A percentile compares a stretch with the other conserved stretches of the same genome.
Conservation (phyloP, 2,329 filamentous ascomycete species). For the Nigrospora sphaerica region DNA sequence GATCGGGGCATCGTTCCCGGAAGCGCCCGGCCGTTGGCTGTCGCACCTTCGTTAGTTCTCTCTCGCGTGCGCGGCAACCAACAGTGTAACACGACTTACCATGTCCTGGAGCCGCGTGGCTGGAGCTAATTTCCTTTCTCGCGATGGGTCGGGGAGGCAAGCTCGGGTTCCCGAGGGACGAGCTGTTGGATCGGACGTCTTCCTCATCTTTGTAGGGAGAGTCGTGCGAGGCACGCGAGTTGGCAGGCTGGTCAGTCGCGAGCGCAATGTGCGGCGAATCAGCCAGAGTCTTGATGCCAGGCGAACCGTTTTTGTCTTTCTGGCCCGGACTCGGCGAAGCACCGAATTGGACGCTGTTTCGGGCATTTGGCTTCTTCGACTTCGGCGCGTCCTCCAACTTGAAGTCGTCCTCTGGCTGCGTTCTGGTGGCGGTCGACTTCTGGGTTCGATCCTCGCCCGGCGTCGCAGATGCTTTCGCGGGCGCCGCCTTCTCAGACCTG, state of each 20-base stretch:
- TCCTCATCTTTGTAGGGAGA: conserved; percentile 49
- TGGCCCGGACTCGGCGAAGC: conserved; percentile 25
- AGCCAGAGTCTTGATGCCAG: conserved; percentile 7
- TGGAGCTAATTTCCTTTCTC: conserved; percentile 55
- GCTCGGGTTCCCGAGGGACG: conserved; percentile 31
- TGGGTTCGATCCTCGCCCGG: conserved; percentile 30
- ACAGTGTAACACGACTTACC: conserved; percentile 28
- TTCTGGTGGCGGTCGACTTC: conserved; percentile 28
- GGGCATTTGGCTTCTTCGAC: conserved; percentile 41
- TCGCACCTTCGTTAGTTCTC: conserved; percentile 9
- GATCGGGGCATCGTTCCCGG: conserved; percentile 8
- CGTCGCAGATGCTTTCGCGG: conserved; percentile 20
- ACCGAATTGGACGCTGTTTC: conserved; percentile 37
- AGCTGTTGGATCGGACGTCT: conserved; percentile 36
- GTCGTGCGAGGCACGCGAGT: conserved; percentile 52
- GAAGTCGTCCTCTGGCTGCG: conserved; percentile 50
- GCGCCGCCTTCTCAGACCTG: conserved; percentile 24
- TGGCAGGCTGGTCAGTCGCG: conserved; percentile 27
- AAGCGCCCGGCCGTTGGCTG: conserved; percentile 25
- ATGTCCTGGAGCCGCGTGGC: conserved; percentile 4
- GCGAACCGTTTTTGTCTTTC: conserved; percentile 26
- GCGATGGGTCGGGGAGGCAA: conserved; percentile 42
- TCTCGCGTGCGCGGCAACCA: neutral
- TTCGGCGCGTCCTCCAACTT: conserved; percentile 77
- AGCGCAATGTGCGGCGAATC: conserved; percentile 27